Evolutionary conservation across 73 alveolate genomes (phyloP).

Genomic region (Blepharisma japonicum): DNA sequence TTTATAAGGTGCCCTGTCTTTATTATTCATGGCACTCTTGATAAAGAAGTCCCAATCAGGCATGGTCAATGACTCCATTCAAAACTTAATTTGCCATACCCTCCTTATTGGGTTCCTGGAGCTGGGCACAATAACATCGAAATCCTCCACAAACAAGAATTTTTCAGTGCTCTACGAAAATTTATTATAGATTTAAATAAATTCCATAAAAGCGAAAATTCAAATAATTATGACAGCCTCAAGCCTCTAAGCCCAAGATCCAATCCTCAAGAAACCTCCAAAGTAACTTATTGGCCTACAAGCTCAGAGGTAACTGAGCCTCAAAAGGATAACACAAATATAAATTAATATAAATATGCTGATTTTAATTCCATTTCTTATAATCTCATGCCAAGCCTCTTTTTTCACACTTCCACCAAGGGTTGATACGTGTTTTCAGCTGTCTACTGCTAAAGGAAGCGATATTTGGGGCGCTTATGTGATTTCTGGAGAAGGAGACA

Average conservation of each 20-base stretch:
- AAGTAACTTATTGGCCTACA: no score
- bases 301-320: no score
- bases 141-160: neutral
- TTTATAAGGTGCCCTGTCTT: constrained; percentile 79
- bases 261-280: no score
- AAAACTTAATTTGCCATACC: constrained; percentile 46
- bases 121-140: constrained; percentile 66
- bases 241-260: no score
- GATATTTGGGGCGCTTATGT: neutral
- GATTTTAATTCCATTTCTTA: no score
- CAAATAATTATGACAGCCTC: no score
- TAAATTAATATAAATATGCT: no score
- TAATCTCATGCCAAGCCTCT: no score
- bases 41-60: constrained; percentile 84
- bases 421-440: no score
- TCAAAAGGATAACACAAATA: no score
- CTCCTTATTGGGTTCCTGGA: constrained; percentile 52
- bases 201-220: neutral
- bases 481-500: neutral
- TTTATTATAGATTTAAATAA: neutral
- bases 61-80: constrained; percentile 76
- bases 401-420: no score
- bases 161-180: neutral
- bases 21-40: constrained; percentile 96
- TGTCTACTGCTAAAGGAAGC: no score